A percentile compares a stretch with the other conserved stretches of the same genome.
These are phyloP conservation scores for Phytophthora macrochlamydospora DNA, from an alignment of 352 stramenopile genomes.

Conservation along the genomic window DNA sequence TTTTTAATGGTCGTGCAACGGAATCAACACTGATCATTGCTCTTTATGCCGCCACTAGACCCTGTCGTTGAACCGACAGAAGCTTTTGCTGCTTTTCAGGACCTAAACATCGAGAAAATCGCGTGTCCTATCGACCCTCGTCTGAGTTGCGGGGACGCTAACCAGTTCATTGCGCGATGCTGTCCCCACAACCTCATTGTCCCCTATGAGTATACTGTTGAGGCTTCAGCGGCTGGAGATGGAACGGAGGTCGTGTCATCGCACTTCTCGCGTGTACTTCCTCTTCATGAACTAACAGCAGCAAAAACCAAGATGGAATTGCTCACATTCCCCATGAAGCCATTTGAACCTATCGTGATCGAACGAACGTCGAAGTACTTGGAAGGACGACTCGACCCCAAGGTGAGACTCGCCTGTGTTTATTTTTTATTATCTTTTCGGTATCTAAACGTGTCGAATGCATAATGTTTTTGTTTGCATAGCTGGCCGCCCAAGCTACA, in stretches of 20 bases:
- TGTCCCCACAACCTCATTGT: slow-evolving; percentile 72
- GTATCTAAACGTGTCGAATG: not conserved
- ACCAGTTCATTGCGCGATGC: slow-evolving; percentile 86
- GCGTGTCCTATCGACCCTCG: slow-evolving; percentile 76
- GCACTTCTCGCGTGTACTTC: slow-evolving; percentile 75
- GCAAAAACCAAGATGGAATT: slow-evolving; percentile 76
- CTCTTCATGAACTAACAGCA: slow-evolving; percentile 70
- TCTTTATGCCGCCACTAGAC: slow-evolving; percentile 34
- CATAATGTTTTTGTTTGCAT: not conserved
- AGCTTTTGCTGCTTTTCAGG: slow-evolving; percentile 62
- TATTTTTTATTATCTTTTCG: not conserved
- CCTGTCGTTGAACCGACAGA: slow-evolving; percentile 55
- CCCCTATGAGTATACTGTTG: slow-evolving; percentile 61
- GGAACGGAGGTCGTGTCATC: slow-evolving; percentile 43
- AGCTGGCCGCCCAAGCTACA: slow-evolving; percentile 61
- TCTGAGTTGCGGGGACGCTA: slow-evolving; percentile 84
- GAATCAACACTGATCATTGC: not conserved
- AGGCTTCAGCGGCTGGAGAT: slow-evolving; percentile 9
- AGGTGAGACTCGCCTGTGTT: slow-evolving; percentile 33
- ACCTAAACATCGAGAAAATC: slow-evolving; percentile 78
- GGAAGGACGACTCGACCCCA: slow-evolving; percentile 77
- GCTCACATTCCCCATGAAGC: slow-evolving; percentile 70
- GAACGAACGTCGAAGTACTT: slow-evolving; percentile 85
- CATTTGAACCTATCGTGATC: slow-evolving; percentile 72
- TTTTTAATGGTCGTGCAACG: not conserved